Conservation (phyloP, 2,329 filamentous ascomycete genomes). For the Paradendryphiella salina region DNA sequence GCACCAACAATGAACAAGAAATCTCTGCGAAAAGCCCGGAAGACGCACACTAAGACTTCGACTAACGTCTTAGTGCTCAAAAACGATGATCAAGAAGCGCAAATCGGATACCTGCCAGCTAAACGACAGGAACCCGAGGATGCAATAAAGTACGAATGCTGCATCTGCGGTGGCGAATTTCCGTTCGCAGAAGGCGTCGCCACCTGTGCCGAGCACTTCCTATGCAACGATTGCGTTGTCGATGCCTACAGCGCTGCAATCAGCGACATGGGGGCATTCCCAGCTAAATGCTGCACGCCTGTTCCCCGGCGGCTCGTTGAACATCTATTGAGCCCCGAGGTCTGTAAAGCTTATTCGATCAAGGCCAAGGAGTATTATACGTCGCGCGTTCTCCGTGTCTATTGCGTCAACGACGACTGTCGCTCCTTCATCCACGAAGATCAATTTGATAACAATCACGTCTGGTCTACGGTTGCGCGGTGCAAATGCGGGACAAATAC, state of each 20-base stretch:
- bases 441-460: not conserved
- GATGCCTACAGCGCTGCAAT: conserved; percentile 1
- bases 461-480: not conserved
- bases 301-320: not conserved
- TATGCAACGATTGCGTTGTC: conserved; percentile 7
- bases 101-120: no score
- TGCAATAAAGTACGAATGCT: conserved; percentile 4
- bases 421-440: not conserved
- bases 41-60: no score
- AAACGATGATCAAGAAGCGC: no score
- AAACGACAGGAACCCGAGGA: not conserved
- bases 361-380: conserved; percentile 4
- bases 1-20: no score
- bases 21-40: no score
- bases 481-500: conserved; percentile 7
- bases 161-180: conserved; percentile 1
- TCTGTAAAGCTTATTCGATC: not conserved
- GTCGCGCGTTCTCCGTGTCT: not conserved
- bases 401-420: conserved; percentile 6
- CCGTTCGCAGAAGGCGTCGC: not conserved
- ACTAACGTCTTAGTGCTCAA: no score
- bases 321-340: conserved; percentile 2
- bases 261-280: not conserved
- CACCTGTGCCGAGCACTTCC: conserved; percentile 6
- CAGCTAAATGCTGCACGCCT: conserved; percentile 4